These are phyloP conservation scores for Solanum hybrid DNA, from an alignment of 305 asterid species.

Conservation along the genomic window DNA sequence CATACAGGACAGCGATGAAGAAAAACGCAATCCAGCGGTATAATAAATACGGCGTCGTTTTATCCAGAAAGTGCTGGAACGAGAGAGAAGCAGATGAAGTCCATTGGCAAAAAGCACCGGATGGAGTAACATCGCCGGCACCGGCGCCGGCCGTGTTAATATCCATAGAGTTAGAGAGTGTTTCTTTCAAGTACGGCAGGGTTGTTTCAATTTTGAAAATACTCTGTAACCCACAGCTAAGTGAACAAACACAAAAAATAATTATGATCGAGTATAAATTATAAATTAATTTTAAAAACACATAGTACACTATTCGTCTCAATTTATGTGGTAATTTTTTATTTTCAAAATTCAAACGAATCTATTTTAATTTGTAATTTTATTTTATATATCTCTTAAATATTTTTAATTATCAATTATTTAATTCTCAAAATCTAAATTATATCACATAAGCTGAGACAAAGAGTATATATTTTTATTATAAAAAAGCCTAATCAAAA, in stretches of 20 bases:
- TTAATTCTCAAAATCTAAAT: too few relatives aligned
- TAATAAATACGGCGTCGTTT: slow-evolving; percentile 37
- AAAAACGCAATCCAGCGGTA: slow-evolving; percentile 54
- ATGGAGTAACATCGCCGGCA: slow-evolving; percentile 10
- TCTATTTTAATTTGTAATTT: too few relatives aligned
- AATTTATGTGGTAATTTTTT: too few relatives aligned
- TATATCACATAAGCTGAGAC: neutral
- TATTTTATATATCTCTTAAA: too few relatives aligned
- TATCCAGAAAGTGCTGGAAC: slow-evolving; percentile 45
- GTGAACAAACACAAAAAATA: neutral
- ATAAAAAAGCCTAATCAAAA: neutral
- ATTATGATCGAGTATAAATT: neutral
- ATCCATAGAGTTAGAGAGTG: neutral
- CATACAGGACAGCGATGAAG: slow-evolving; percentile 35
- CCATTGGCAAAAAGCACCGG: slow-evolving; percentile 14
- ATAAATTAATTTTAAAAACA: neutral
- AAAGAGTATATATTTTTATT: too few relatives aligned
- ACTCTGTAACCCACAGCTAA: neutral
- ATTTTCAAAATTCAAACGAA: too few relatives aligned
- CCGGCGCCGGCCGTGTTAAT: neutral
- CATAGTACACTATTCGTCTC: neutral
- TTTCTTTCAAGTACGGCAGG: neutral
- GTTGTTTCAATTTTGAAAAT: neutral
- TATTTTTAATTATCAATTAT: too few relatives aligned
- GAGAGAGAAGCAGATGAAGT: slow-evolving; percentile 26